Base-by-base conservation (phyloP, 2,329 filamentous ascomycete species). In the Calonectria naviculata region DNA sequence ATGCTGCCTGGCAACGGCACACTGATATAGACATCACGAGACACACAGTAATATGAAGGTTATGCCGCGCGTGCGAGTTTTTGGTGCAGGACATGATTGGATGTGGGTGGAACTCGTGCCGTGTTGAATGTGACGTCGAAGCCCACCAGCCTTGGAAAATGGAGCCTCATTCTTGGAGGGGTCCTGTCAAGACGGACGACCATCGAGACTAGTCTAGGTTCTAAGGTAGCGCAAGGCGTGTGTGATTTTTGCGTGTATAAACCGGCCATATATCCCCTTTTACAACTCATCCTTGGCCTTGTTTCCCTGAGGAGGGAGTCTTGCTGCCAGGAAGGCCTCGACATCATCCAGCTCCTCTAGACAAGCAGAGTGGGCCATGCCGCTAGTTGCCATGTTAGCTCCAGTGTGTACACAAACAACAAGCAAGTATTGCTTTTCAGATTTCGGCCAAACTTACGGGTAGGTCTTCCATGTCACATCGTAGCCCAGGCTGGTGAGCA, bases 321-420 rank as follows among this genome's bases (percentile, higher is more conserved):
- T 83, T 72, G 84, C 79, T 34, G 76, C 81, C 71, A 91, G 71
- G 74, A 89, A 91, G 2, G 78, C 80, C 83, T 97, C 94, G 21
- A 98, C 86, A 78, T 97, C 93, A 71, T 97, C 91, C 67, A 98
- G 90, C 85, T 98, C 96, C 75, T 93, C 86, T 7, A 91, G 88
- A 76, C 92, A 92, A 4, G 95, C 95, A 26, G 91, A 93, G 81
- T 98, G 95, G 13, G 87, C 87, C 80, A 98, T 89, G 8, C 91
- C 88, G 68, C 92, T 94, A 65, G 24, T 63, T 17, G 41, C 28
- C 38, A 42, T 36, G 58, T 79, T 46, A 79, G 64, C 31, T 15
- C 54, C 10, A 21, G 19, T 29, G 10, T 19, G 7, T 34, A 2
- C 29, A 19, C 15, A 6, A 31, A 21, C 15, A 28, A 54, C 47